Evolutionary conservation across 1,284 basidiomycete genomes (phyloP).

Genomic region (Termitomyces sp.): DNA sequence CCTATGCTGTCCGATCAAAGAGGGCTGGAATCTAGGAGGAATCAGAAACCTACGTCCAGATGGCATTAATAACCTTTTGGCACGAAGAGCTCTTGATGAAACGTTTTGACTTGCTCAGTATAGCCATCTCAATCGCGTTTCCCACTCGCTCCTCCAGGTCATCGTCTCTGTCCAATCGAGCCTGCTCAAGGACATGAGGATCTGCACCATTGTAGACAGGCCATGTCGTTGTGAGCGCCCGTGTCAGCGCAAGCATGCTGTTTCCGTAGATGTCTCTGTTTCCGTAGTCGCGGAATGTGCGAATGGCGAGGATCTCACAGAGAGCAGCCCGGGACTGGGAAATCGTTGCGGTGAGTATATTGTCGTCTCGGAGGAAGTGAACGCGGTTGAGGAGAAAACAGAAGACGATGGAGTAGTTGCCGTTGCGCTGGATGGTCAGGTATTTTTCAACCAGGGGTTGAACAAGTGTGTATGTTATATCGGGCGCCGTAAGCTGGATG

Average conservation of each 20-base stretch:
- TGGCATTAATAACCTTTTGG: constrained; percentile 82
- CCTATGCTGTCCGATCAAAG: constrained; percentile 29
- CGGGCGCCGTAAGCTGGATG: constrained; percentile 66
- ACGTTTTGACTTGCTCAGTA: constrained; percentile 76
- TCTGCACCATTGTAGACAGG: constrained; percentile 83
- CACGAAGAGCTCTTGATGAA: constrained; percentile 86
- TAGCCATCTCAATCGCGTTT: constrained; percentile 89
- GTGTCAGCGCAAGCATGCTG: constrained; percentile 71
- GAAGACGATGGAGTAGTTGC: constrained; percentile 77
- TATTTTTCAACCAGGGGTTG: constrained; percentile 74
- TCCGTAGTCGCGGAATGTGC: constrained; percentile 74
- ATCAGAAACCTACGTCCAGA: constrained; percentile 56
- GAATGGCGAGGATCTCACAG: constrained; percentile 87
- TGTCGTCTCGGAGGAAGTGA: constrained; percentile 75
- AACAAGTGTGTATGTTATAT: constrained; percentile 84
- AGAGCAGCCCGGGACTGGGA: constrained; percentile 74
- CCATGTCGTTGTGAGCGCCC: constrained; percentile 84
- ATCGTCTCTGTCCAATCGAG: constrained; percentile 67
- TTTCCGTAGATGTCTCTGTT: constrained; percentile 60
- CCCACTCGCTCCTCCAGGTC: constrained; percentile 77
- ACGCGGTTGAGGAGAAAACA: constrained; percentile 87
- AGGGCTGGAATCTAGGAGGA: constrained; percentile 1
- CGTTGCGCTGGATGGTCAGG: constrained; percentile 50
- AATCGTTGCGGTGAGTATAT: constrained; percentile 60
- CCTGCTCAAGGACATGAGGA: constrained; percentile 52